phyloP scores from a whole-genome alignment of 163 green algal genomes.

The Smithsoniella earleae region DNA sequence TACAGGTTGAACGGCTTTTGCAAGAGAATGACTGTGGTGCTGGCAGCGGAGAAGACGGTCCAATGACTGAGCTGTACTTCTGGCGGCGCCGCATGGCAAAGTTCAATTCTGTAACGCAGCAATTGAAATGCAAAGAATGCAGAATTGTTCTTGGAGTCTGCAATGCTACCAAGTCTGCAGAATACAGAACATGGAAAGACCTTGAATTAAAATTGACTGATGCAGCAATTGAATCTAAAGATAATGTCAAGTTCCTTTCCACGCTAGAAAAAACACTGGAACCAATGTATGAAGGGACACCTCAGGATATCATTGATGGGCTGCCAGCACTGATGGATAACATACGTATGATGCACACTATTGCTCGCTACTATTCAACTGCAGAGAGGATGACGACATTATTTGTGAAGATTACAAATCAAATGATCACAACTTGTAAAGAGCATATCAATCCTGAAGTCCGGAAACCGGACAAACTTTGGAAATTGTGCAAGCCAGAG shows the following conservation, averaged over 20 bases:
- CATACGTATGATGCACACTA: slow-evolving; percentile 80
- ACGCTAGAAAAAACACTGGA: slow-evolving; percentile 74
- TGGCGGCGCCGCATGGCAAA: slow-evolving; percentile 72
- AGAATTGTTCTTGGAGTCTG: slow-evolving; percentile 65
- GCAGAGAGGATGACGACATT: slow-evolving; percentile 71
- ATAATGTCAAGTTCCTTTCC: slow-evolving; percentile 84
- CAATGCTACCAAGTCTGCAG: slow-evolving; percentile 38
- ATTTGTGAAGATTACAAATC: slow-evolving; percentile 75
- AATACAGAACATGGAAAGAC: slow-evolving; percentile 62
- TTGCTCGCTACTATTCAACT: slow-evolving; percentile 77
- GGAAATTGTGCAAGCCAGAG: slow-evolving; percentile 66
- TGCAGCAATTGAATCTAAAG: slow-evolving; percentile 73
- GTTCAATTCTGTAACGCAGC: slow-evolving; percentile 73
- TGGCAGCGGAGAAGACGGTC: slow-evolving; percentile 53
- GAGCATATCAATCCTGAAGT: slow-evolving; percentile 50
- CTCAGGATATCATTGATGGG: slow-evolving; percentile 58
- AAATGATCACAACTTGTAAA: slow-evolving; percentile 69
- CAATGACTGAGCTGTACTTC: slow-evolving; percentile 78
- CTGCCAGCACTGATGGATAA: slow-evolving; percentile 65
- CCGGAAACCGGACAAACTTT: slow-evolving; percentile 62
- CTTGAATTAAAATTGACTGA: slow-evolving; percentile 69
- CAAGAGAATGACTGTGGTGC: slow-evolving; percentile 36
- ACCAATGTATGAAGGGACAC: slow-evolving; percentile 59
- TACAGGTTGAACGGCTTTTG: slow-evolving; percentile 56
- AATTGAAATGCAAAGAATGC: slow-evolving; percentile 67